phyloP scores from a whole-genome alignment of 768 basidiomycete genomes.

The Leccinum arenicola region DNA sequence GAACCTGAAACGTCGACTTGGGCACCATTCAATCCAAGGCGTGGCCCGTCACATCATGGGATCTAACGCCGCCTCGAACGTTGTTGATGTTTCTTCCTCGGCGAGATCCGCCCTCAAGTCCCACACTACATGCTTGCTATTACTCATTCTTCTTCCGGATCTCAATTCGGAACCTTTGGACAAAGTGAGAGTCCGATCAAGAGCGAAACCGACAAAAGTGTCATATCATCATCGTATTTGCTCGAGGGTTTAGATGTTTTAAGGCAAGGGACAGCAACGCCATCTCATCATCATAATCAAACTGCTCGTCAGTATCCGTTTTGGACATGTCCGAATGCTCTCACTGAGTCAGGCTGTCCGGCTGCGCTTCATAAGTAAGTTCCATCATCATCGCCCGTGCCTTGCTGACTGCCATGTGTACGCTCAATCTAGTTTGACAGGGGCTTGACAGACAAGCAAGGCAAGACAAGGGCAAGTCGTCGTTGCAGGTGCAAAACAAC shows the following conservation, averaged over 20 bases:
- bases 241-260: conserved; percentile 6
- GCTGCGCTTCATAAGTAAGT: neutral
- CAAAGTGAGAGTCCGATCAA: conserved; percentile 25
- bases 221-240: neutral
- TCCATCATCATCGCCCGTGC: conserved; percentile 10
- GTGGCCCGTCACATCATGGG: neutral
- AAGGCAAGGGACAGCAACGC: conserved; percentile 2
- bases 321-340: neutral
- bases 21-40: conserved; percentile 1
- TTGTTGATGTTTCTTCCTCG: conserved; percentile 2
- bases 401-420: conserved; percentile 17
- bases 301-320: conserved; percentile 14
- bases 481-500: conserved; percentile 1
- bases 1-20: conserved; percentile 18
- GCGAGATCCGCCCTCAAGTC: conserved; percentile 31
- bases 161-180: conserved; percentile 17
- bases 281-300: conserved; percentile 17
- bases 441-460: conserved; percentile 4
- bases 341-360: conserved; percentile 9
- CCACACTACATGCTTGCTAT: conserved; percentile 1
- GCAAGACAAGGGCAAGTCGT: conserved; percentile 12
- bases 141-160: conserved; percentile 16
- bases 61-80: conserved; percentile 21
- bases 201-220: neutral
- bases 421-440: neutral